Base-by-base conservation (phyloP, 1,284 basidiomycete species). In the Pisolithus thermaeus region DNA sequence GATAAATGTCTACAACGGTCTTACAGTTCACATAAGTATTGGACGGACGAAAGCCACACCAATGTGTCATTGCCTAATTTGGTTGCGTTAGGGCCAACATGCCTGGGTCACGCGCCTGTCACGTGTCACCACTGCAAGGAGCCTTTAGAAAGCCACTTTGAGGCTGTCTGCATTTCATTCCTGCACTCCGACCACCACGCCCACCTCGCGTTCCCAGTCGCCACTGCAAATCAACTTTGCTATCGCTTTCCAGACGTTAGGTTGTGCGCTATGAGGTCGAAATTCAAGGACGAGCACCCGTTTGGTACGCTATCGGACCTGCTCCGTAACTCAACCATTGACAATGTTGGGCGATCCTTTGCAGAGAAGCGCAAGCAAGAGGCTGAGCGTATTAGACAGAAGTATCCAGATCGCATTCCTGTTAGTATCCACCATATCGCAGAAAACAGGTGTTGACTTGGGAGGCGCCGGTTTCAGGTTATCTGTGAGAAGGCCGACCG, bases 401-500 rank as follows among this genome's bases (percentile, higher is more conserved):
- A 99, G 79, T 99, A 99, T 68, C 91, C 91, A 40, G 96, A 99
- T 78, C 85, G 96, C 59, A 98, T 99, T 69, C 96, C 96, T 28
- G 96, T 97, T 58, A 62, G 91, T 81, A 36, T 49, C 52, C 20
- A 46, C 42, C 38, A 8, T 42, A 45, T 45, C 43, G 43, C 16
- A 45, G 16, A 35, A 35, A 45, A 30, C n/a, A n/a, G 28, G 16
- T 5, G n/a, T 32, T 57, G 27, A 58, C 50, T 58, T 47, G 56
- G 52, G 53, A 56, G 41, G 50, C 56, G 47, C 48, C 45, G 36
- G 61, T 47, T 59, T 45, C 55, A 97, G 94, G 95, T 99, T 58
- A 99, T 99, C 72, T 99, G 97, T 74, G 97, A 99, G 82, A 98
- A 98, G 78, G 96, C 94, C 49, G 96, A 99, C 77, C 85, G 92